phyloP scores from a whole-genome alignment of 148 eudicot genomes.

The Euryodendron excelsum region DNA sequence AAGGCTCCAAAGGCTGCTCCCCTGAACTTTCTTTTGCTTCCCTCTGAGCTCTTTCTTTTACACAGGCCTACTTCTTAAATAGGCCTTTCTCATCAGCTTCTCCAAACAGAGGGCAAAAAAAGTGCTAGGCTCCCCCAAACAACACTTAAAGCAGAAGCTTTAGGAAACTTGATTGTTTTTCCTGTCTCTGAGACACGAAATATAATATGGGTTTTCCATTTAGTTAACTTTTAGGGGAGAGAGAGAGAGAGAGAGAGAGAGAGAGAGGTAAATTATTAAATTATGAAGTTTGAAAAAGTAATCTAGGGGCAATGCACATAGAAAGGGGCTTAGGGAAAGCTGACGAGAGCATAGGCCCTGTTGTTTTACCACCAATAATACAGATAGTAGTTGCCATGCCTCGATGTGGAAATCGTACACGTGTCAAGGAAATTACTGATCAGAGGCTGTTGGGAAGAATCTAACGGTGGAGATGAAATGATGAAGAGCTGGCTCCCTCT shows the following conservation, averaged over 20 bases:
- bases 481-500: slow-evolving; percentile 7
- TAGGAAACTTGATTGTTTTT: background rate
- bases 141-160: background rate
- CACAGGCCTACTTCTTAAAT: slow-evolving; percentile 12
- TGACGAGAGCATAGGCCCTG: no score
- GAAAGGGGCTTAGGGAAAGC: background rate
- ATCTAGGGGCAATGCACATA: background rate
- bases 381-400: slow-evolving; percentile 14
- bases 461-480: slow-evolving; percentile 12
- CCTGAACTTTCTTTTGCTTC: slow-evolving; percentile 5
- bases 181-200: background rate
- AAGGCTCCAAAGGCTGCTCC: slow-evolving; percentile 19
- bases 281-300: no score
- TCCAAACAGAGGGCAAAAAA: background rate
- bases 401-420: background rate
- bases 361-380: no score
- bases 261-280: no score
- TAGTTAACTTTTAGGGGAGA: no score
- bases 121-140: background rate
- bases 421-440: background rate
- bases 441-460: background rate
- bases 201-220: background rate
- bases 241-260: no score
- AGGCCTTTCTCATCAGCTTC: slow-evolving; percentile 2
- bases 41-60: background rate